Evolutionary conservation across 495 filamentous ascomycete genomes (phyloP), one percentile per base, ranked within the genome.

Genomic region (Astrothelium subdiscretum): DNA sequence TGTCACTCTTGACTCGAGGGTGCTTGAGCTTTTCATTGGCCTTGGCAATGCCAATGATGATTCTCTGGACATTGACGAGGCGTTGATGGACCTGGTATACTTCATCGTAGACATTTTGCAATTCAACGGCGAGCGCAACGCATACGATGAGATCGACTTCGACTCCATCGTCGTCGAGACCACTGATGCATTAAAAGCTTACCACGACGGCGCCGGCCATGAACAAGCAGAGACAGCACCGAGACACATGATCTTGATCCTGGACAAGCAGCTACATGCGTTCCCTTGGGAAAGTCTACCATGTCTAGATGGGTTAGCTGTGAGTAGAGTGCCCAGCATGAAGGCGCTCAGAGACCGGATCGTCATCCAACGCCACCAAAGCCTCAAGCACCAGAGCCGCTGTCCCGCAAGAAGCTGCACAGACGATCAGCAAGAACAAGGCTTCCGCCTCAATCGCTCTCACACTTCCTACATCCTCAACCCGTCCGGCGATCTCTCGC

Each of bases 211-310:
- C 27, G 75, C 73, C 20, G 44, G 63, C 20, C 24, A 59, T 6
- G 38, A 66, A 6, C 75, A 73, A 15, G 69, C 75, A 12, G 72
- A 82, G 32, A 66, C 72, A 2, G 71, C 44, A 1, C 59, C 51
- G 2, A 63, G 63, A n/a, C 94, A 97, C 69, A 96, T 89, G 0
- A 87, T 98, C 57, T 79, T 98, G 2, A 84, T 98, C n/a, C 80
- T 98, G 13, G 94, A 98, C 70, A 96, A 95, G 71, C 77, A 86
- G 18, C 77, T 97, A 18, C 94, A 97, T 62, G 74, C 84, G 20
- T 94, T 98, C 70, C 92, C 94, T 0, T 98, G 95, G 92, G 94
- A 98, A 69, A 95, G 91, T 0, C 75, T 98, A 20, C 90, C 92
- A 0, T 96, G 89, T 67, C 78, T 98, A 60, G 81, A 87, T 57